These are phyloP conservation scores for Piper longum DNA, from an alignment of 164 flowering plant genomes.

Conservation along the genomic window DNA sequence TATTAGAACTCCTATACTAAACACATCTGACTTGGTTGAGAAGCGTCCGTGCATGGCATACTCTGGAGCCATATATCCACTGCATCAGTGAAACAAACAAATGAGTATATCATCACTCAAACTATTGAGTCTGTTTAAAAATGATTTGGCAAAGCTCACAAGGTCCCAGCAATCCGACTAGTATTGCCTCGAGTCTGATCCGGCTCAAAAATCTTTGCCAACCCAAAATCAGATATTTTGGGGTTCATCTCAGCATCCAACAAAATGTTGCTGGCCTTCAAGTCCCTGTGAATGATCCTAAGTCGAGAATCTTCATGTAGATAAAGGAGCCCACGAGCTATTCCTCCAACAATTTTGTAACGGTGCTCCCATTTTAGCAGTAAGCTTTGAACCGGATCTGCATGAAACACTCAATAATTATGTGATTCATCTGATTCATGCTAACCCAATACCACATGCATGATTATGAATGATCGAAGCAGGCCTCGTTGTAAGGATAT, in stretches of 20 bases:
- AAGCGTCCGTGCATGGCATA: slow-evolving; percentile 6
- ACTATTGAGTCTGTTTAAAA: too few species aligned
- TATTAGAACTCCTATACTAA: slow-evolving; percentile 3
- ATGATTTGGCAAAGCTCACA: too few species aligned
- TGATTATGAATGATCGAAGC: too few species aligned
- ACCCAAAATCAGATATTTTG: too few species aligned
- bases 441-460: too few species aligned
- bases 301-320: slow-evolving; percentile 11
- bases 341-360: slow-evolving; percentile 8
- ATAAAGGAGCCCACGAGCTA: slow-evolving; percentile 17
- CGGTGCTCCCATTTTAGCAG: slow-evolving; percentile 9
- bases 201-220: background rate
- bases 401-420: background rate
- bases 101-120: too few species aligned
- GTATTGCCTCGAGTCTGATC: slow-evolving; percentile 17
- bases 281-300: too few species aligned
- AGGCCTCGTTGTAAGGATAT: too few species aligned
- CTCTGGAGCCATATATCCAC: slow-evolving; percentile 10
- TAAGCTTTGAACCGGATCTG: slow-evolving; percentile 3
- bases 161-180: slow-evolving; percentile 1
- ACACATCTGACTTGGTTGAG: slow-evolving; percentile 5
- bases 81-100: background rate
- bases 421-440: too few species aligned
- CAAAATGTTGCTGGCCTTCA: too few species aligned
- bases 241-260: too few species aligned